Conservation (phyloP, 2,329 filamentous ascomycete genomes). For the Xylaria sp. region DNA sequence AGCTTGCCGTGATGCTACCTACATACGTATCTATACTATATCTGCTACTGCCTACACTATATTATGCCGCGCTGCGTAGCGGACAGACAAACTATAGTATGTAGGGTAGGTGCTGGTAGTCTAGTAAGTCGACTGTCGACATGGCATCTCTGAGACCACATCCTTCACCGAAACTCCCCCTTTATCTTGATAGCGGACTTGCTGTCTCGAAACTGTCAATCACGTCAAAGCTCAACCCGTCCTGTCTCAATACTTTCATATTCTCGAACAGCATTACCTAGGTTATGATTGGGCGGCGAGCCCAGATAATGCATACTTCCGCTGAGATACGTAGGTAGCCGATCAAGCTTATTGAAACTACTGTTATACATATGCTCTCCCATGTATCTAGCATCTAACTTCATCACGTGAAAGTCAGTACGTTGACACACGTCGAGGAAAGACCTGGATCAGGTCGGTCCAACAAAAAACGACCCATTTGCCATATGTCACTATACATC, state of each 20-base stretch:
- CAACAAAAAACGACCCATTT: too few relatives aligned
- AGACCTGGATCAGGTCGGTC: too few relatives aligned
- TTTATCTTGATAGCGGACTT: neutral
- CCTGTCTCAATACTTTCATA: constrained; percentile 9
- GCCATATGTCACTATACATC: too few relatives aligned
- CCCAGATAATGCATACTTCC: neutral
- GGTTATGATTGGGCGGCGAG: neutral
- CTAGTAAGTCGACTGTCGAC: neutral
- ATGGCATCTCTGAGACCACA: constrained; percentile 34
- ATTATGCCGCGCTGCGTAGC: neutral
- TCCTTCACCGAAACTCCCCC: constrained; percentile 34
- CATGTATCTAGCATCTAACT: neutral
- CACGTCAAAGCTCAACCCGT: neutral
- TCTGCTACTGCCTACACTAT: neutral
- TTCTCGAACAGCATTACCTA: neutral
- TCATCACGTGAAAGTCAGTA: constrained; percentile 20
- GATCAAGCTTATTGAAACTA: neutral
- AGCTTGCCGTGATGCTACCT: neutral
- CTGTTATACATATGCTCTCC: neutral
- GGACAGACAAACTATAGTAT: neutral
- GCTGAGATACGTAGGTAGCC: neutral
- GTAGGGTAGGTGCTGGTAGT: neutral
- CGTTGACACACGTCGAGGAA: neutral
- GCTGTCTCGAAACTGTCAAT: neutral
- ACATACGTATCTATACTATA: neutral